phyloP scores from a whole-genome alignment of 2,329 filamentous ascomycete species.

The Fonsecaea multimorphosa region DNA sequence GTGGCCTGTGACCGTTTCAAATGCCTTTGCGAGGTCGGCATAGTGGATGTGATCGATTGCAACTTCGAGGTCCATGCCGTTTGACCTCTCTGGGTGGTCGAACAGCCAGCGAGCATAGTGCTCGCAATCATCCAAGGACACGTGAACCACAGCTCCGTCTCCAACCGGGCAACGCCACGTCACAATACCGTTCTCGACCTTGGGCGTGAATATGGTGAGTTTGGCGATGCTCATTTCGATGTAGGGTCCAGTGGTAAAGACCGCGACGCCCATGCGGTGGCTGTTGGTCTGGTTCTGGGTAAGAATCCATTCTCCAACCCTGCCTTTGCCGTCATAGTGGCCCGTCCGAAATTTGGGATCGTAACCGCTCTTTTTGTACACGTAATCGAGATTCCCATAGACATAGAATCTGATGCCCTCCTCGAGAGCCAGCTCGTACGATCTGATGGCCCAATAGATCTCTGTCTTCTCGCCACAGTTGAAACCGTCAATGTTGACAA shows the following conservation, averaged over 20 bases:
- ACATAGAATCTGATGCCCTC: conserved; percentile 51
- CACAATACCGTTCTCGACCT: conserved; percentile 49
- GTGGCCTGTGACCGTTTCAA: conserved; percentile 52
- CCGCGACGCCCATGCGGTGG: conserved; percentile 35
- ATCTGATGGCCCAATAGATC: conserved; percentile 53
- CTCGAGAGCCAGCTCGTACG: conserved; percentile 47
- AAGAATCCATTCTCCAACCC: conserved; percentile 55
- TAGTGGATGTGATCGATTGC: conserved; percentile 53
- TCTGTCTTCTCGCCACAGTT: conserved; percentile 61
- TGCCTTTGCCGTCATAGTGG: conserved; percentile 58
- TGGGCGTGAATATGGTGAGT: conserved; percentile 50
- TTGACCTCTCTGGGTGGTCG: conserved; percentile 52
- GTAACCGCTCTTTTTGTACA: conserved; percentile 56
- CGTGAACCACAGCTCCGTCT: conserved; percentile 47
- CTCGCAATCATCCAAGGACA: conserved; percentile 56
- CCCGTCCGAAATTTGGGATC: conserved; percentile 54
- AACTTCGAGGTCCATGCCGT: conserved; percentile 55
- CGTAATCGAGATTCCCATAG: conserved; percentile 59
- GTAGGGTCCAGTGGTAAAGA: conserved; percentile 41
- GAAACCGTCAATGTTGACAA: conserved; percentile 62
- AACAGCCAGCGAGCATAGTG: conserved; percentile 58
- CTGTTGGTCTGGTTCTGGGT: conserved; percentile 48
- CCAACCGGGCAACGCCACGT: conserved; percentile 53
- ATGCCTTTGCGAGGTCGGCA: conserved; percentile 50
- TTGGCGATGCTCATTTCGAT: conserved; percentile 41